Base-by-base conservation (phyloP, 306 rosid species). In the Trifolium pratense region DNA sequence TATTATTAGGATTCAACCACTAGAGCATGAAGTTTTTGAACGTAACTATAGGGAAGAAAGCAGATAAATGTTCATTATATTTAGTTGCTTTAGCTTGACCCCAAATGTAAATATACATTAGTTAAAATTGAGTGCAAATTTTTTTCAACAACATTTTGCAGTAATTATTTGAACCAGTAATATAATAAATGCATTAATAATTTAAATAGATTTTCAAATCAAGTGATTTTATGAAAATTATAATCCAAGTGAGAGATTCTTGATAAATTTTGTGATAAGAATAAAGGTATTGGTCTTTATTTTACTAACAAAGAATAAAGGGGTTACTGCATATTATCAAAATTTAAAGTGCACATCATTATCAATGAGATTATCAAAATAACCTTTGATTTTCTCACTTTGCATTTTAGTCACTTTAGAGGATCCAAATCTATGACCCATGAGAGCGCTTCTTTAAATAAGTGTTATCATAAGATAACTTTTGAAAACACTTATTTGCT, bases 21-120 rank as follows among this genome's bases (percentile, higher is more conserved):
- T 93, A 5, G 85, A 85, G 45, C 92, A 75, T 0, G 98, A 93
- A 81, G 86, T 43, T 32, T 80, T 80, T 34, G 76, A 85, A 31
- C 86, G 86, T 49, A 88, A 57, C 74, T 88, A 85, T 53, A 85
- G 93, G 74, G 88, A 70, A 52, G 59, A 56, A 56, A 21, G 9
- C 9, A 23, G 34, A 23, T 23, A 21, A 56, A 21, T 23, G 32
- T 10, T 23, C n/a, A 12, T 11, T 56, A 26, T 23, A 14, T 59
- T 59, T 3, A 21, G n/a, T 7, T 59, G 65, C 20, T 59, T 15
- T 15, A 59, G 3, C n/a, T 59, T 14, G 12, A 59, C 5, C 42
- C 7, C 65, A 29, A 3, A 29, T 29, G 42, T 59, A 59, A 58
- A 58, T 20, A 26, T 58, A 12, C 17, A 13, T 1, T 7, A 29